Base-by-base conservation (phyloP, 2,329 filamentous ascomycete species). In the Aspergillus sp. region DNA sequence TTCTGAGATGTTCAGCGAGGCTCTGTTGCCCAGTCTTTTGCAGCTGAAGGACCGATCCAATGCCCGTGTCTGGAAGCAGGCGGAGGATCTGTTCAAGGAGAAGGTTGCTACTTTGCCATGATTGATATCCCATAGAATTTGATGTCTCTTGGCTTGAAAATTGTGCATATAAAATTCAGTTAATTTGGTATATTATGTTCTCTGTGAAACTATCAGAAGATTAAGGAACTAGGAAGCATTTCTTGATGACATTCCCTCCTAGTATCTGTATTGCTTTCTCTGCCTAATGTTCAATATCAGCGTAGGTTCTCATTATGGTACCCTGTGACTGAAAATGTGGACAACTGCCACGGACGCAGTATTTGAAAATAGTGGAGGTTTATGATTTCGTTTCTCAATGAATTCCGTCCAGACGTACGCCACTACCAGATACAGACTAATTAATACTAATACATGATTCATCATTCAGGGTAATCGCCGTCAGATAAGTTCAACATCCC, bases 61-160 rank as follows among this genome's bases (percentile, higher is more conserved):
- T 20, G 83, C 87, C 12, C 74, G 74, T 6, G 93, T 96, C n/a
- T 97, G 93, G 93, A 82, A 85, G 56, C 85, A 90, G 60, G 93
- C 93, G 0, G 87, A 96, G 80, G 88, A 91, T 78, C 81, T 96
- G 57, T 96, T 94, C 80, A 79, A 90, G 63, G 86, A 94, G 64
- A 95, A 95, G 85, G 90, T 93, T 51, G 83, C 84, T 46, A 87
- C 84, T 12, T 77, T 94, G 65, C 89, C 90, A 47, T 47, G 45
- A 47, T 22, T 47, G 20, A 47, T 47, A 24, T 47, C 1, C 77
- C 18, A 47, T 70, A 64, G 65, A 49, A 52, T 56, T 53, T 68
- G 63, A 60, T 22, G 29, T 55, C 29, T 51, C 16, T 11, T 31
- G 24, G 14, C 16, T 24, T 10, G 14, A 18, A 18, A 20, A 11